Evolutionary conservation across 1,284 basidiomycete species (phyloP), one percentile per base, ranked within the genome.

Genomic region (Schizophyllum commune): DNA sequence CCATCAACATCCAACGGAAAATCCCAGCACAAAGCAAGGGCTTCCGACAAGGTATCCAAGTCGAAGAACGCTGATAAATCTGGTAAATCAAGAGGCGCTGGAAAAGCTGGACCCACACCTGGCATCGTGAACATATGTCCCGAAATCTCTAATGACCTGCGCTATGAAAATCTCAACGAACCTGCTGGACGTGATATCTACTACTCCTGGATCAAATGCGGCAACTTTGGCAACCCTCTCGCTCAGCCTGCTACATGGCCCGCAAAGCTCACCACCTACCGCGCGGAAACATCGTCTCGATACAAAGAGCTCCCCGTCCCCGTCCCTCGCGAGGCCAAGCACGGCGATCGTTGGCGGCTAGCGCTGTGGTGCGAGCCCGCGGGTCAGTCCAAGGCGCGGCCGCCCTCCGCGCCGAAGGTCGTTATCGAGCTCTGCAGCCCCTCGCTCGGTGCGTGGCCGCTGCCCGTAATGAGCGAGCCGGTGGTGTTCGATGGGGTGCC

Each of bases 101-200:
- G 27, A 3, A 27, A 27, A 27, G 13, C 53, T 13, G 53, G 20
- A 15, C 27, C 53, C 20, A 15, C 53, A 21, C 17, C 39, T 47
- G 17, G 39, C 39, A 11, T 47, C 2, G 9, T 55, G 27, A n/a
- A 9, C 9, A 79, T 91, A 56, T 89, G 83, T 1, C 88, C 88
- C 0, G 88, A 91, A 70, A 82, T 92, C 63, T 80, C 83, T n/a
- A 92, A 92, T 68, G 90, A 92, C 67, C 77, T 92, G 55, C 81
- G 90, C 22, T 92, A 89, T n/a, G 88, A 90, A 65, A 13, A 15
- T 19, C 73, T 76, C 1, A 82, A 75, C 66, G 69, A 75, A 13
- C 71, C 68, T 21, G 68, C 52, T 3, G 60, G 75, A 1, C 75
- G 80, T 62, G 86, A 91, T 63, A 79, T 86, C 52, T 83, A 73